Evolutionary conservation across 768 basidiomycete species (phyloP), one percentile per base, ranked within the genome.

Genomic region (Brasilioporus rufonigricans): DNA sequence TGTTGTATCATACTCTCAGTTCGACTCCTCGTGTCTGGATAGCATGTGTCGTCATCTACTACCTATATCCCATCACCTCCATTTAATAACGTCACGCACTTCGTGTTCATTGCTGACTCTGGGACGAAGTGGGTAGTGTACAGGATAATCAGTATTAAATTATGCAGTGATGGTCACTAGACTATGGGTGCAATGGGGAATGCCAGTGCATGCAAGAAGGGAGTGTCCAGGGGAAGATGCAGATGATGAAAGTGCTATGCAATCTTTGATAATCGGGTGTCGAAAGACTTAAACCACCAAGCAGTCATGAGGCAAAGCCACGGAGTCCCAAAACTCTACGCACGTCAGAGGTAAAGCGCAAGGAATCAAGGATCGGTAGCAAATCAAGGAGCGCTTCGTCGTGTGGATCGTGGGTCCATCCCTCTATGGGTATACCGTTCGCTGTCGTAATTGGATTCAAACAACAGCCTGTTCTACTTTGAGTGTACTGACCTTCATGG

Each of bases 341-440:
- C 39, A 99, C 97, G 70, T 99, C 97, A 54, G 85, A 87, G 12
- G 95, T 97, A 73, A 99, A 99, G 35, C 97, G 83, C 58, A 99
- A 75, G 44, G 93, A 96, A 71, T 99, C 97, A 50, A 99, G 83
- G 50, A 99, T 87, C 19, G 97, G 97, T 24, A 99, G 76, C 48
- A 98, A 81, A 75, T 98, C 95, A 52, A 99, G 86, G 52, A 99
- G 77, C 21, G 96, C 97, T 73, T 98, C 93, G 74, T 99, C 97
- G 56, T 87, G 85, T 31, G 93, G 95, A 73, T 99, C 97, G 56
- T 94, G 88, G 23, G 94, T 98, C 97, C 97, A 98, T 46, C 97
- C 97, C 78, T 98, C 96, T 73, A 99, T 93, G 32, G 97, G 97
- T 66, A 99, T 93, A 49, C 94, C 97, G 70, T 99, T 99, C 50